Evolutionary conservation across 2,329 filamentous ascomycete genomes (phyloP), one percentile per base, ranked within the genome.

Genomic region (Diaporthe citrichinensis): DNA sequence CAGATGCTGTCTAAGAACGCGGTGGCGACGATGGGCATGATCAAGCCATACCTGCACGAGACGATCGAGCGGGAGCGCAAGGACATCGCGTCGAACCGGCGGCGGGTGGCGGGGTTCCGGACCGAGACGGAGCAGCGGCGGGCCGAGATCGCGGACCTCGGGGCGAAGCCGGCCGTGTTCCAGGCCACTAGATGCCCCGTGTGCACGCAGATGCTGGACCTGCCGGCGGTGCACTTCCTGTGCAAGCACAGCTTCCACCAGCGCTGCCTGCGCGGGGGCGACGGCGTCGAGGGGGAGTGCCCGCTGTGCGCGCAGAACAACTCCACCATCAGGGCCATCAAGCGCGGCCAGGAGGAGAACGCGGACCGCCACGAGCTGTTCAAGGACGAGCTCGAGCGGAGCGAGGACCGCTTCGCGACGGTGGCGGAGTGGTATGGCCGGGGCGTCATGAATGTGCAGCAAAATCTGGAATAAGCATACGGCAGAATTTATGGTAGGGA

Each of bases 171-270:
- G 0, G 92, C 93, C 28, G 94, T 97, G 1, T 98, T 99, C 88
- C 95, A 97, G 83, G 93, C 95, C 0, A 96, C 95, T 46, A 91
- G 97, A 71, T 99, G 97, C 83, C 93, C 94, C 39, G 92, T 94
- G 71, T 99, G 97, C 83, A 92, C 92, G 23, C 90, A 92, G 51
- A 89, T 91, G 36, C 88, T 98, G 25, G 96, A 98, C 78, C 87
- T 98, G 17, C 97, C 97, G 0, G 94, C 93, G 0, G 96, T 99
- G 65, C 97, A 99, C 82, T 99, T 99, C 83, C 85, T 99, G 78
- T 99, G 97, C 87, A 98, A 98, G 83, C 97, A 99, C 83, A 96
- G 93, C 76, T 99, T 98, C 88, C 97, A 99, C 82, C 95, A 98
- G 85, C 90, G 94, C 61, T 99, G 96, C 84, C 86, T 99, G 81